Base-by-base conservation (phyloP, 257 asterid species). In the Ophiorrhiza pumila region DNA sequence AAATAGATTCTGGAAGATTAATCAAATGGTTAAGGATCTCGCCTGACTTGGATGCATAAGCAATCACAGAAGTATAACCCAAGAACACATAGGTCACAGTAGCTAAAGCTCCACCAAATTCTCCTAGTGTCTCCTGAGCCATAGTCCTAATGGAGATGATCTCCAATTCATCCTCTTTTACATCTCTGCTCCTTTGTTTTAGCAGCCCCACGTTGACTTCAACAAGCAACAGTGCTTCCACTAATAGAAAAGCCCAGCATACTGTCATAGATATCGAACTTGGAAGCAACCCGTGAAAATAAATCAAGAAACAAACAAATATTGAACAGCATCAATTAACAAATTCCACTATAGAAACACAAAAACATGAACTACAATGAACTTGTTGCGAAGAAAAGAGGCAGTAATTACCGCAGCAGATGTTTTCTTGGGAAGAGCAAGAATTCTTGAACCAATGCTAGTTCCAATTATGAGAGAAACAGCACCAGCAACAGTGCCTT, bases 51-150 rank as follows among this genome's bases (percentile, higher is more conserved):
- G 94, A 82, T 57, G 88, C 79, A 74, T 92, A 90, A 56, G 94
- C 96, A 17, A 86, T 68, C 86, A 85, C 78, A 39, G 90, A 88
- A 82, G 96, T 83, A 80, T 90, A 90, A 49, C 92, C 92, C 68
- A 92, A 76, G 88, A 92, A 90, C 75, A 92, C 86, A 47, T 87
- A 92, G 15, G 86, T 83, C 32, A 85, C 41, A 17, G 88, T 78
- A 50, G 96, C 94, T 20, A 92, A 74, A 73, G 79, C 71, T 73
- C 90, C 92, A 71, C 96, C 94, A 92, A 89, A 88, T 76, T 88
- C 92, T 42, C 96, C 96, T 55, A 92, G 79, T 62, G 96, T 90
- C 81, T 92, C 91, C 79, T 88, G 87, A 74, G 94, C 96, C 96
- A 90, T 92, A 31, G 96, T 92, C 81, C 90, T 81, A 68, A 90